Evolutionary conservation across 768 basidiomycete species (phyloP), one percentile per base, ranked within the genome.

Genomic region (Leccinum arenicola): DNA sequence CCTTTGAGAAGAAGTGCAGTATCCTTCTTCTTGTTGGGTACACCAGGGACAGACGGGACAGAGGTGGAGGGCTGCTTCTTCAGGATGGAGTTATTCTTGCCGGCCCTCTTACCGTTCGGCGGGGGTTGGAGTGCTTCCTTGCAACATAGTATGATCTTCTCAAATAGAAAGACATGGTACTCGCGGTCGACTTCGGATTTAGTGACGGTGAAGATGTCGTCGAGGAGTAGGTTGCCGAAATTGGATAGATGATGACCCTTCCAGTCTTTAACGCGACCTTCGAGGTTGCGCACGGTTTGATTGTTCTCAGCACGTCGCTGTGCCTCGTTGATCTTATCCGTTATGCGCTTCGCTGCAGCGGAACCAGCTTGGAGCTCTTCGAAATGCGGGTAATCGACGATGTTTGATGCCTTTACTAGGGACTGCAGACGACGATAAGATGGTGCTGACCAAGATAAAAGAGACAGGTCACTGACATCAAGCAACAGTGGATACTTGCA

Each of bases 81-180:
- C 61, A 97, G 73, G 52, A 98, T 84, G 7, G 92, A 92, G 57
- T 91, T 91, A 69, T 82, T 94, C 80, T 98, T 98, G 65, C 82
- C 80, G 40, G 77, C 78, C 74, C 93, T 91, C 73, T 84, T 85
- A 43, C 82, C 80, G 61, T 82, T 85, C 36, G 80, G 78, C 11
- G 82, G 78, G 6, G 81, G 80, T 6, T 80, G 79, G 15, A 80
- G 70, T 6, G 89, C 88, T 73, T 98, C 97, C 73, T 98, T 98
- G 81, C 97, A 98, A 75, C 97, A 99, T 21, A 98, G 83, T 64
- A 99, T 94, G 74, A 99, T 99, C 78, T 94, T 94, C 77, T 98
- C 95, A 65, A 99, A 99, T 36, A 99, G 80, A 82, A 98, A 99
- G 58, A 99, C 95, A 66, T 96, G 94, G 68, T 98, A 98, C 74